Conservation (phyloP, 495 filamentous ascomycete species). For the Lasiosphaeria ovina region DNA sequence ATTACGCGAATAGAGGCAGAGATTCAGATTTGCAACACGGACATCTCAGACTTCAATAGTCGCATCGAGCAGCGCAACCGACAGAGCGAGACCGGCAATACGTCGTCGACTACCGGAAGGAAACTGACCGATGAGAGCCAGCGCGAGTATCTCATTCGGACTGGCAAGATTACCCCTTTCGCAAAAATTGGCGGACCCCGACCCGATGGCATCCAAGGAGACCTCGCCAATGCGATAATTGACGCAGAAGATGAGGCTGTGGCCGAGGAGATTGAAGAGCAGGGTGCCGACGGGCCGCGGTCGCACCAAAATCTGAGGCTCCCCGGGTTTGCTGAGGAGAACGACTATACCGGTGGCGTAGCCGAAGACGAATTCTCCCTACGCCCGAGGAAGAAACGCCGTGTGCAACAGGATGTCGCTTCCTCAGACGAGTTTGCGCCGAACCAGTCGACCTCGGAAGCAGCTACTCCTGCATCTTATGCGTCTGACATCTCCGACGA, state of each 20-base stretch:
- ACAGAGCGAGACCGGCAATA: constrained; percentile 44
- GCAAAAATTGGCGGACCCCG: constrained; percentile 61
- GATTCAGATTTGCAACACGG: constrained; percentile 58
- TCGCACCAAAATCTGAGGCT: constrained; percentile 80
- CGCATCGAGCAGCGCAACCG: constrained; percentile 73
- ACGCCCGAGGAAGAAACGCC: constrained; percentile 49
- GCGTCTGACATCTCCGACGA: constrained; percentile 32
- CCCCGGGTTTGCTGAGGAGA: constrained; percentile 69
- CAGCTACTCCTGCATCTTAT: constrained; percentile 28
- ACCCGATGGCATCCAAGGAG: constrained; percentile 55
- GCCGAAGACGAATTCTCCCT: constrained; percentile 51
- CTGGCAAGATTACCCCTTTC: constrained; percentile 96
- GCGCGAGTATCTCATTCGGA: constrained; percentile 87
- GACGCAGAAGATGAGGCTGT: constrained; percentile 67
- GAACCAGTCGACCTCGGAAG: constrained; percentile 25
- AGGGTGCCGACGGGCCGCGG: constrained; percentile 53
- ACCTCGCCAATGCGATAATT: constrained; percentile 67
- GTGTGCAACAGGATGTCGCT: constrained; percentile 28
- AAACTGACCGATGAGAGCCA: constrained; percentile 75
- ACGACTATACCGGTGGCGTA: constrained; percentile 24
- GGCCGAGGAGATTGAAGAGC: constrained; percentile 53
- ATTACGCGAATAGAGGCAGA: constrained; percentile 60
- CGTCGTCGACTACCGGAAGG: constrained; percentile 33
- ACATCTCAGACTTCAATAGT: constrained; percentile 71
- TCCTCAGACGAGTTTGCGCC: constrained; percentile 47